Percentiles rank a stretch among this genome's conserved stretches.
These are phyloP conservation scores for Talaromyces ruber DNA, from an alignment of 495 filamentous ascomycete genomes.

Conservation along the genomic window DNA sequence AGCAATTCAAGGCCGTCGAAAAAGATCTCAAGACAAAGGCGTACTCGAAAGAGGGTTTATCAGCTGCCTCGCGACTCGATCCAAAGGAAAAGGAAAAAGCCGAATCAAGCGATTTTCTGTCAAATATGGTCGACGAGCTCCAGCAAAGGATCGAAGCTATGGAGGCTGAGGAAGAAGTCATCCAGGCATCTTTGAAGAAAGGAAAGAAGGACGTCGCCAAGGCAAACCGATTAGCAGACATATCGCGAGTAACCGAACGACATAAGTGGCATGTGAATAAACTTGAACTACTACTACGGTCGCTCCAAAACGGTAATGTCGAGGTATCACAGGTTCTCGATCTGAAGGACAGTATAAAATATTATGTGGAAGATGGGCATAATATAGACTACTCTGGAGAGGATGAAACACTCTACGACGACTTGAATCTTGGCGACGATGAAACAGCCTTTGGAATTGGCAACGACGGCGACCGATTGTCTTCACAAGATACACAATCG, in stretches of 20 bases:
- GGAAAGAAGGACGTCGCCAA: conserved; percentile 78
- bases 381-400: conserved; percentile 77
- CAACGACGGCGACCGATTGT: conserved; percentile 74
- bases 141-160: conserved; percentile 85
- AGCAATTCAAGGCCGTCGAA: conserved; percentile 99
- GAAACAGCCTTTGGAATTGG: conserved; percentile 76
- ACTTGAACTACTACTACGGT: conserved; percentile 81
- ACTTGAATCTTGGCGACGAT: conserved; percentile 84
- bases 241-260: conserved; percentile 74
- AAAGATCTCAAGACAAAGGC: conserved; percentile 99
- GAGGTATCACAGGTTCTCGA: conserved; percentile 78
- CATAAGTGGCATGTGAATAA: conserved; percentile 96
- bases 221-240: conserved; percentile 77
- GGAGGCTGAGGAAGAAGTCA: conserved; percentile 81
- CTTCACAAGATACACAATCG: conserved; percentile 92
- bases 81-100: conserved; percentile 90
- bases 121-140: conserved; percentile 82
- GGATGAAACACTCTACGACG: conserved; percentile 92
- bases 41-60: conserved; percentile 95
- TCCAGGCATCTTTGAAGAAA: conserved; percentile 88
- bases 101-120: conserved; percentile 77
- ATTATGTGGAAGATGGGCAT: conserved; percentile 88
- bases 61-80: conserved; percentile 83
- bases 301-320: conserved; percentile 85
- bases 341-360: conserved; percentile 83